Percentiles rank a stretch among this genome's conserved stretches.
phyloP scores from a whole-genome alignment of 2,329 filamentous ascomycete species.

The Ophiocordyceps unilateralis region DNA sequence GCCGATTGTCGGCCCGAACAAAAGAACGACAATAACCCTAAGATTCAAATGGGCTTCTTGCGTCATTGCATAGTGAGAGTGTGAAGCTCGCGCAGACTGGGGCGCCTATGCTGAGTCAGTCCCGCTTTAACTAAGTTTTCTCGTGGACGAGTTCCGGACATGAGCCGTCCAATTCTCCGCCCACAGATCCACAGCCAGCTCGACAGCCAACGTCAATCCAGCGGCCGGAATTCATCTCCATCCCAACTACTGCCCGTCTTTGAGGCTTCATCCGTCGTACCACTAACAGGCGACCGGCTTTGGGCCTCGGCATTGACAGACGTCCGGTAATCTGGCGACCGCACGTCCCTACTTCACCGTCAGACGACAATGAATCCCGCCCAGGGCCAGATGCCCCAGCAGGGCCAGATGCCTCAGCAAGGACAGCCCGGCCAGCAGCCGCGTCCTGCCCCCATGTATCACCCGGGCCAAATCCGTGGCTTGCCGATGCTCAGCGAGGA shows the following conservation, averaged over 20 bases:
- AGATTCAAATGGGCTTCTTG: too few relatives aligned
- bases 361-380: conserved; percentile 8
- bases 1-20: neutral
- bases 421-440: conserved; percentile 10
- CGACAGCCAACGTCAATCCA: neutral
- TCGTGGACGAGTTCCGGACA: neutral
- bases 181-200: neutral
- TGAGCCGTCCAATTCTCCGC: neutral
- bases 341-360: neutral
- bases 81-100: too few relatives aligned
- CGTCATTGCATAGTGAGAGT: too few relatives aligned
- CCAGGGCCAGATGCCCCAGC: neutral
- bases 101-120: neutral
- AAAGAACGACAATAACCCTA: neutral
- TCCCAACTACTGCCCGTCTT: neutral
- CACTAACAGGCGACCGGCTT: too few relatives aligned
- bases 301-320: neutral
- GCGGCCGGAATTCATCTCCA: neutral
- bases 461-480: conserved; percentile 32
- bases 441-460: conserved; percentile 24
- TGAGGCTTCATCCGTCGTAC: too few relatives aligned
- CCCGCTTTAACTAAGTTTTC: too few relatives aligned
- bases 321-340: neutral
- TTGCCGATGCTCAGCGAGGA: conserved; percentile 32
- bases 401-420: conserved; percentile 3